Evolutionary conservation across 495 filamentous ascomycete genomes (phyloP).

Genomic region (Neurospora sp.): DNA sequence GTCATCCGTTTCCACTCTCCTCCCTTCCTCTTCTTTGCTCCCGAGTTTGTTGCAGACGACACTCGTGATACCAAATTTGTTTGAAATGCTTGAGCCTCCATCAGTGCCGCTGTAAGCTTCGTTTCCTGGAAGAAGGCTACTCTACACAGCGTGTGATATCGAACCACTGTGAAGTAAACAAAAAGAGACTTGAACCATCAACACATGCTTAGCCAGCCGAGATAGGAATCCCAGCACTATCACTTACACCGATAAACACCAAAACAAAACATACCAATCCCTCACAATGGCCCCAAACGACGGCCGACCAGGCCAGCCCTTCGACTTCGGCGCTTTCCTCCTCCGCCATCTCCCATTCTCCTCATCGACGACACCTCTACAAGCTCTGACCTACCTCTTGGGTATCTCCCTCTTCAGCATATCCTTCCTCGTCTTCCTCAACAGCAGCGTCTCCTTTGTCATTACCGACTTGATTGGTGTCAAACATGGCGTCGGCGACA

Average conservation of each 20-base stretch:
- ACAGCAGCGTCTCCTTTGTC: conserved; percentile 86
- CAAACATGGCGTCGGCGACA: conserved; percentile 67
- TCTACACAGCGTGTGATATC: not conserved
- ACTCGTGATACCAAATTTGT: not conserved
- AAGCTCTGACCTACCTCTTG: conserved; percentile 76
- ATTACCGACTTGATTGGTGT: conserved; percentile 82
- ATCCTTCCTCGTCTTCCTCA: conserved; percentile 94
- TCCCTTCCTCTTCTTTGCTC: not conserved
- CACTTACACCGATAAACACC: not conserved
- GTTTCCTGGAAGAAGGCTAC: not conserved
- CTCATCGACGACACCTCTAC: conserved; percentile 50
- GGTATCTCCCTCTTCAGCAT: conserved; percentile 92
- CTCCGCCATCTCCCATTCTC: conserved; percentile 46
- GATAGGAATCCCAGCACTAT: not conserved
- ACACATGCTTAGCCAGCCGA: not conserved
- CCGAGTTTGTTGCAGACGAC: not conserved
- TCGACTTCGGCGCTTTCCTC: conserved; percentile 9
- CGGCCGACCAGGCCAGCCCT: not conserved
- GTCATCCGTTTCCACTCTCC: not conserved
- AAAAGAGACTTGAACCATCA: not conserved
- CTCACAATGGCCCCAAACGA: not conserved
- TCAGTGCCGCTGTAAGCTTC: not conserved
- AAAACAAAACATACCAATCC: not conserved
- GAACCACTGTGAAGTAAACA: not conserved
- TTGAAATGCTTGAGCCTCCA: not conserved